Evolutionary conservation across 331 rosid genomes (phyloP), one percentile per base, ranked within the genome.

Genomic region (Saraca asoca): DNA sequence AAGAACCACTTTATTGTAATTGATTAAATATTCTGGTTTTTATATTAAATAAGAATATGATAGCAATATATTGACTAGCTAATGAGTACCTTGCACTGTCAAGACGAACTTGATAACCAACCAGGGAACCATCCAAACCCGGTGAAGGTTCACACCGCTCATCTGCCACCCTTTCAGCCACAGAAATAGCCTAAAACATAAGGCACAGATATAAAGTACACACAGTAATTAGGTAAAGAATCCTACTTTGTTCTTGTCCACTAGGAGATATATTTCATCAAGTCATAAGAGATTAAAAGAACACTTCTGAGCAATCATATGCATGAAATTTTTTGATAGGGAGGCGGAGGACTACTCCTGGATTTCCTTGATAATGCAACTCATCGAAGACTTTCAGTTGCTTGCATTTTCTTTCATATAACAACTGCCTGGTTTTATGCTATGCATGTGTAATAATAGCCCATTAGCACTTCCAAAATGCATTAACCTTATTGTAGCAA

Each of bases 21-120:
- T n/a, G 39, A 60, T 12, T 54, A 50, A 45, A 39, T 29, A 55
- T 19, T 48, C 19, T 48, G 42, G 7, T 0, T 2, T 12, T 31
- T 56, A 9, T 65, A 51, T 62, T 50, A 37, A 31, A 48, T 44
- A 43, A 20, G 20, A 50, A 67, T 59, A 41, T 43, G 35, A 43
- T 43, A 50, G 17, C 12, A 77, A 72, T 64, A 52, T 68, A 60
- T 66, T 41, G 57, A 60, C 51, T n/a, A 42, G 48, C 73, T 81
- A 52, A 64, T 64, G 24, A 75, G 49, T 68, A 91, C 97, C 97
- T 92, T 75, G 96, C 95, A 84, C 89, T 82, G 51, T 90, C 98
- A 48, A 93, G 96, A 59, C 98, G 98, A 68, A 93, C 98, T 84
- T 93, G 98, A 82, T 93, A 93, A 67, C 98, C 98, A 81, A 90